phyloP scores from a whole-genome alignment of 805 yeast species.

The Tetrapisispora fleetii region DNA sequence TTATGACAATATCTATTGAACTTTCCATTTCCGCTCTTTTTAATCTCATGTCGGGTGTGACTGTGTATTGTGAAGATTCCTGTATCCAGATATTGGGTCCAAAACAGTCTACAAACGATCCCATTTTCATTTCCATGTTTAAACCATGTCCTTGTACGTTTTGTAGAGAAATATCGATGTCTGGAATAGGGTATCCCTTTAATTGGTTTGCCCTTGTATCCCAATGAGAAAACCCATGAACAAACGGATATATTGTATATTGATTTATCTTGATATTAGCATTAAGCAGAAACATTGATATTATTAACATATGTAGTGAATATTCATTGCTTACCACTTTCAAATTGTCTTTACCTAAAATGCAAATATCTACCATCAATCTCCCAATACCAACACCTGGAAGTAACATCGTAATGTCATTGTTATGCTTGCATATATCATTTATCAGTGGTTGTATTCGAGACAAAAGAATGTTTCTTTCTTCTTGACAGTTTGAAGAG shows the following conservation, averaged over 20 bases:
- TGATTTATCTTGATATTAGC: slow-evolving; percentile 31
- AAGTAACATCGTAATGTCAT: slow-evolving; percentile 34
- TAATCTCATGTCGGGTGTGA: slow-evolving; percentile 27
- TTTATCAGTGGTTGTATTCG: slow-evolving; percentile 17
- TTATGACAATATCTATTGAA: slow-evolving; percentile 36
- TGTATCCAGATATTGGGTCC: slow-evolving; percentile 33
- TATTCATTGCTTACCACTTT: slow-evolving; percentile 50
- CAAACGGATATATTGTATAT: slow-evolving; percentile 38
- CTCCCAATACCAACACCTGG: slow-evolving; percentile 56
- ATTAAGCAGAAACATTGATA: slow-evolving; percentile 42
- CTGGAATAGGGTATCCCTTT: slow-evolving; percentile 41
- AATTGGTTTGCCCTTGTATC: slow-evolving; percentile 35
- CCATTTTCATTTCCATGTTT: slow-evolving; percentile 54
- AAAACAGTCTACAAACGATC: slow-evolving; percentile 55
- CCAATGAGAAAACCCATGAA: slow-evolving; percentile 40
- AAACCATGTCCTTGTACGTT: slow-evolving; percentile 23
- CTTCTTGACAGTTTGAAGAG: slow-evolving; percentile 39
- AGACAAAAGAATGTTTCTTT: slow-evolving; percentile 27
- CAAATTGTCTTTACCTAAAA: slow-evolving; percentile 33
- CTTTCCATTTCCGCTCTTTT: slow-evolving; percentile 29
- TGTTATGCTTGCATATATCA: slow-evolving; percentile 28
- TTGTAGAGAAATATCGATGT: slow-evolving; percentile 28
- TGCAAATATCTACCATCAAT: slow-evolving; percentile 42
- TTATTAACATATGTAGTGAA: slow-evolving; percentile 50
- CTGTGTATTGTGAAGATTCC: slow-evolving; percentile 6